phyloP scores from a whole-genome alignment of 2,329 filamentous ascomycete species.

The Verticillium alfalfae region DNA sequence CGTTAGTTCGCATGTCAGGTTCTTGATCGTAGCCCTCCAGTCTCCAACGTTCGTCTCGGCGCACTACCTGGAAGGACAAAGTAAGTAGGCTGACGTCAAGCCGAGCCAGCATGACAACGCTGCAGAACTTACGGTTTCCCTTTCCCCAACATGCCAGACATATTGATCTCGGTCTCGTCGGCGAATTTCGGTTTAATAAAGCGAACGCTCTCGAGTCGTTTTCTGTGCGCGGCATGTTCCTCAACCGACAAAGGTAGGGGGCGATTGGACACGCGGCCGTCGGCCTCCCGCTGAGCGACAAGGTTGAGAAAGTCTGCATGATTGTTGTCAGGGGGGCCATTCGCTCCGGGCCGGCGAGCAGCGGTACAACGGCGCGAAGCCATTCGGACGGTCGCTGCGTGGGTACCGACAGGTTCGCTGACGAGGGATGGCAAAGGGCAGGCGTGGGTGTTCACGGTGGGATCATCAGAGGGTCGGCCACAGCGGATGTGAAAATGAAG shows the following conservation, averaged over 20 bases:
- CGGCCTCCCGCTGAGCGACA: conserved; percentile 1
- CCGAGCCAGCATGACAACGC: background rate
- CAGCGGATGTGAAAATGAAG: background rate
- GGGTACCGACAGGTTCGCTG: background rate
- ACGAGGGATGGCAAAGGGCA: background rate
- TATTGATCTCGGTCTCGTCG: conserved; percentile 14
- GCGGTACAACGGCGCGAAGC: background rate
- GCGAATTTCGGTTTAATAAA: conserved; percentile 15
- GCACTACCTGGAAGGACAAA: conserved; percentile 8
- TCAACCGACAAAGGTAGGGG: conserved; percentile 11
- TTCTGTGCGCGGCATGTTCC: conserved; percentile 12
- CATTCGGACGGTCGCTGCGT: background rate
- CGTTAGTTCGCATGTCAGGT: conserved; percentile 10
- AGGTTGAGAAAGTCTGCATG: conserved; percentile 8
- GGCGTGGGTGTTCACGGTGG: background rate
- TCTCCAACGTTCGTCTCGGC: conserved; percentile 12
- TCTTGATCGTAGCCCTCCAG: conserved; percentile 12
- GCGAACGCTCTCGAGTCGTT: conserved; percentile 10
- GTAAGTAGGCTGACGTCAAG: background rate
- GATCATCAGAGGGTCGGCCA: background rate
- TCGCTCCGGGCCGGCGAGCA: background rate
- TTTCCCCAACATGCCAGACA: conserved; percentile 14
- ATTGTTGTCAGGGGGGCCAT: background rate
- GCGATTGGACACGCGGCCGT: conserved; percentile 1
- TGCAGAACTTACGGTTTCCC: conserved; percentile 12